These are phyloP conservation scores for Blastobotrys proliferans DNA, from an alignment of 1,139 yeast species.

Conservation along the genomic window DNA sequence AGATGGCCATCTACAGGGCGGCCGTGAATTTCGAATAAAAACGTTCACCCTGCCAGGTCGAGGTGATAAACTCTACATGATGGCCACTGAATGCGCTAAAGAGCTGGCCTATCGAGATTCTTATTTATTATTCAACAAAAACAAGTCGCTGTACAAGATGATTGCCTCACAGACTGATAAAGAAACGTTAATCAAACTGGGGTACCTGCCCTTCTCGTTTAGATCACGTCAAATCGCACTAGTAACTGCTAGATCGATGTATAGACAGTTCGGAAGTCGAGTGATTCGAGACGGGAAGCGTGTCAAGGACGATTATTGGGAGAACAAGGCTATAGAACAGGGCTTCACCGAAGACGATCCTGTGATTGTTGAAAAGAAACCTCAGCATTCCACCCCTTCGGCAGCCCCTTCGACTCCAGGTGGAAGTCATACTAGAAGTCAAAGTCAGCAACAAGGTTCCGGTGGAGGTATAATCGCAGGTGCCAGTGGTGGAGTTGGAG, in stretches of 20 bases:
- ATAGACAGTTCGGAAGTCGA: constrained; percentile 68
- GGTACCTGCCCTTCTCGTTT: constrained; percentile 58
- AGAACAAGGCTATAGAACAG: constrained; percentile 54
- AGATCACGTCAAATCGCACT: constrained; percentile 64
- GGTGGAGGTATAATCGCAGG: not conserved
- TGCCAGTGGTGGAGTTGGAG: constrained; percentile 4
- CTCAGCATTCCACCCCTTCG: not conserved
- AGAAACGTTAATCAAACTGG: constrained; percentile 50
- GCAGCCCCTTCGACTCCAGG: not conserved
- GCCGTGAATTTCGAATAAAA: constrained; percentile 52
- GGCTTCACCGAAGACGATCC: constrained; percentile 49
- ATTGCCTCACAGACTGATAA: constrained; percentile 59
- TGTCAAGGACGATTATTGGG: constrained; percentile 78
- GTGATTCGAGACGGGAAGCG: constrained; percentile 59
- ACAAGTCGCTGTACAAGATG: constrained; percentile 51
- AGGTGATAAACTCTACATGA: constrained; percentile 52
- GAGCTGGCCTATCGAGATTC: constrained; percentile 63
- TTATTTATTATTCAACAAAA: constrained; percentile 59
- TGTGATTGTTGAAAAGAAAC: constrained; percentile 25
- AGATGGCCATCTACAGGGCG: constrained; percentile 54
- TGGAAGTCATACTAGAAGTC: not conserved
- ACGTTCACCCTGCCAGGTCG: constrained; percentile 54
- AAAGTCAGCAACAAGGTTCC: too few relatives aligned
- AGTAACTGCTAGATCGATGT: constrained; percentile 60
- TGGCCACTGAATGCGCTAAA: constrained; percentile 68